Conservation (phyloP, 208 protist genomes). For the Phytomonas francai region DNA sequence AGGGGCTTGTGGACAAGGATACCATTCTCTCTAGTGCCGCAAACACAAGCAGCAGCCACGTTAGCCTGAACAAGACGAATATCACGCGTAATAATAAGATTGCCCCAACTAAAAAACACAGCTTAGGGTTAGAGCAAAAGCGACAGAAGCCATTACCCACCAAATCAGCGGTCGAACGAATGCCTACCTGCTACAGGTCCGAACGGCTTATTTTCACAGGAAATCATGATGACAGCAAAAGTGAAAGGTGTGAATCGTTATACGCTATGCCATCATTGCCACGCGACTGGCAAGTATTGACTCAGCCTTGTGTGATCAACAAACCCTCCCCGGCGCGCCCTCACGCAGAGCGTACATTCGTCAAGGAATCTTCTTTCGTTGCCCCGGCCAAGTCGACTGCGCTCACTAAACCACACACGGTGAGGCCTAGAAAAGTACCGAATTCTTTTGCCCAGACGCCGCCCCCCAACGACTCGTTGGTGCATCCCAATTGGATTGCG, state of each 20-base stretch:
- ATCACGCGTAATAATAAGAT: not conserved
- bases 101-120: not conserved
- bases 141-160: not conserved
- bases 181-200: not conserved
- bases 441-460: not conserved
- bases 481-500: not conserved
- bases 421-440: not conserved
- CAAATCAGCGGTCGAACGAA: not conserved
- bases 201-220: not conserved
- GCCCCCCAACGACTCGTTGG: not conserved
- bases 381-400: not conserved
- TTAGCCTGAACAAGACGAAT: not conserved
- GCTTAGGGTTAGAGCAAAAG: not conserved
- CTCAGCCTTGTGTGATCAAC: not conserved
- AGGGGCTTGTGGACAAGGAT: not conserved
- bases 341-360: not conserved
- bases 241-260: not conserved
- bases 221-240: not conserved
- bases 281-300: not conserved
- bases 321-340: not conserved
- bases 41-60: not conserved
- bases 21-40: not conserved
- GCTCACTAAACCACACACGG: not conserved
- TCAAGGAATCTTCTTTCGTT: not conserved
- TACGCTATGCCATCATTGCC: not conserved